A percentile compares a stretch with the other conserved stretches of the same genome.
Evolutionary conservation across 1,284 basidiomycete genomes (phyloP).

Genomic region (Microbotryomycetes sp.): DNA sequence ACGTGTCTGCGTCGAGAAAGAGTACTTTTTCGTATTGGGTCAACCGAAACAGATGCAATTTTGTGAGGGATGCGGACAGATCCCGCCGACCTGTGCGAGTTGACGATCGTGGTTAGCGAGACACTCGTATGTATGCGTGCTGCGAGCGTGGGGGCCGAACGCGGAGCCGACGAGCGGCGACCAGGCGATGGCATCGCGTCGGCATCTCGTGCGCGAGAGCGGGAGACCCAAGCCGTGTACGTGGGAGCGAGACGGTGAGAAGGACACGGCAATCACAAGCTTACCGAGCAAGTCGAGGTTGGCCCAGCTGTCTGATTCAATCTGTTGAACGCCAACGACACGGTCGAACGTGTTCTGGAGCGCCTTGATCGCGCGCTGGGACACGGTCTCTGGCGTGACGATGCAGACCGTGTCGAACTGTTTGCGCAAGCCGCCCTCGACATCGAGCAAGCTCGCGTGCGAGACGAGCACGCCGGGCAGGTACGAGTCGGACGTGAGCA

Average conservation of each 20-base stretch:
- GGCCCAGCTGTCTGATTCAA: conserved; percentile 53
- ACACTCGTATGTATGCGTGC: background rate
- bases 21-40: conserved; percentile 78
- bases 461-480: conserved; percentile 84
- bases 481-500: conserved; percentile 82
- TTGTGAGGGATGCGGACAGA: conserved; percentile 84
- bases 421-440: conserved; percentile 49
- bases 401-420: conserved; percentile 79
- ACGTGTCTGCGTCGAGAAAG: conserved; percentile 92
- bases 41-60: conserved; percentile 88
- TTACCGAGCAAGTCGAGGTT: conserved; percentile 74
- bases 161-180: background rate
- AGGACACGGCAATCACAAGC: conserved; percentile 36
- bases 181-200: background rate
- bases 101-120: background rate
- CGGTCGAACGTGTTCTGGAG: conserved; percentile 72
- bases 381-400: conserved; percentile 85
- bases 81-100: conserved; percentile 73
- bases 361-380: conserved; percentile 72
- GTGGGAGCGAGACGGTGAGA: conserved; percentile 3
- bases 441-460: conserved; percentile 69
- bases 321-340: conserved; percentile 84
- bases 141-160: no score
- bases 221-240: conserved; percentile 9
- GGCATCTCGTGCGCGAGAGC: background rate